Base-by-base conservation (phyloP, 164 flowering plant species). In the Magnolia sinica region DNA sequence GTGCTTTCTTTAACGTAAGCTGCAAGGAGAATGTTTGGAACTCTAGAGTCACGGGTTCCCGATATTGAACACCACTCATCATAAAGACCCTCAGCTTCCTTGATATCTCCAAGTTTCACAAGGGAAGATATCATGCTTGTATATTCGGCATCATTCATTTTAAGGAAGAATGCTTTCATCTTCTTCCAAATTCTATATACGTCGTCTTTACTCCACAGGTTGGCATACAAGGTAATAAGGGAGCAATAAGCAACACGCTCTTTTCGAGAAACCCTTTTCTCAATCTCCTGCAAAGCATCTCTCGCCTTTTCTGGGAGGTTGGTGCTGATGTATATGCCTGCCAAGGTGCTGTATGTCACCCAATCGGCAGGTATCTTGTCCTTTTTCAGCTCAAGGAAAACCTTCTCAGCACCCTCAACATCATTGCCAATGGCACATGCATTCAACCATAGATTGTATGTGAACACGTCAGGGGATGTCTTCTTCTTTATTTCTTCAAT, bases 81-180 rank as follows among this genome's bases (percentile, higher is more conserved):
- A 74, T 87, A 91, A 18, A 94, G 49, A 27, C 81, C 79, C 83
- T 89, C 91, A 2, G 98, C 97, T 86, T 86, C 88, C 78, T 87
- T 82, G n/a, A 88, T 18, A 50, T 88, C 90, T 22, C 78, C 84
- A 29, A 94, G 88, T 82, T 94, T 96, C 78, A 90, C 79, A 74
- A 88, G 86, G 10, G 97, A 90, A 64, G 93, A 76, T 79, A 92
- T 83, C 92, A 93, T 88, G 82, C 91, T 85, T 50, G 77, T 86
- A 71, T 96, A 96, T 78, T 96, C 97, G 0, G 87, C 85, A 87
- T 92, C 98, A 76, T 84, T 91, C 89, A 89, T 78, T 81, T 90
- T 96, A 22, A 81, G 87, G 76, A 87, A 96, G 61, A 52, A 50
- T 22, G 89, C 86, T 70, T 87, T 89, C 81, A 92, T 84, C 80